Base-by-base conservation (phyloP, 1,284 basidiomycete species). In the Marasmius tenuissimus region DNA sequence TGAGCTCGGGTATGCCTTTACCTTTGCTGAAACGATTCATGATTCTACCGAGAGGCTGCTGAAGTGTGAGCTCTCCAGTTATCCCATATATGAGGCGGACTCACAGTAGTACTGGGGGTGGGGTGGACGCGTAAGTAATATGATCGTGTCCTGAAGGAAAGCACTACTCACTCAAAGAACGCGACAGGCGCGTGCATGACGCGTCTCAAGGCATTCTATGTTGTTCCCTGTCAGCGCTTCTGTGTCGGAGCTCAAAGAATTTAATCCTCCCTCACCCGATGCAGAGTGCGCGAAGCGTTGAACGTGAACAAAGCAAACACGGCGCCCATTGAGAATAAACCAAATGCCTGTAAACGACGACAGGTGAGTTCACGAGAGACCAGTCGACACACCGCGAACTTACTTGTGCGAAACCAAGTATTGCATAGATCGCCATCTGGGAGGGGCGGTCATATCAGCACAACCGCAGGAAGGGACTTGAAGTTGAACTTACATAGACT, bases 1-100 rank as follows among this genome's bases (percentile, higher is more conserved):
- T 27, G 4, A 4, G 4, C 27, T 4, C 27, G 45, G 5, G 6
- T 50, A 35, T 39, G 16, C 16, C 16, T 16, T 20, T 37, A 81
- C 77, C 84, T 73, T 91, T 90, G 1, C 86, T 83, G 73, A 93
- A 91, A n/a, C 92, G 84, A 73, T 93, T 93, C 85, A 94, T 90
- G 69, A 96, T 93, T 22, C 95, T 88, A 12, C 95, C 95, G 16
- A 96, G 80, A 9, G 94, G 95, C 84, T 88, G 57, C 49, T 14
- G 27, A 50, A 3, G 37, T n/a, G 8, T 11, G 18, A 20, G 20
- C 22, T n/a, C 18, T 0, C 2, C 39, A 60, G 20, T 37, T 16
- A 37, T 47, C 9, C 10, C 34, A n/a, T 22, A 42, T 9, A 55
- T 18, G 22, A 57, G 60, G 52, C 35, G 66, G 77, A 68, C 47